Conservation (phyloP, 2,329 filamentous ascomycete species). For the Paracamarosporium sp. region DNA sequence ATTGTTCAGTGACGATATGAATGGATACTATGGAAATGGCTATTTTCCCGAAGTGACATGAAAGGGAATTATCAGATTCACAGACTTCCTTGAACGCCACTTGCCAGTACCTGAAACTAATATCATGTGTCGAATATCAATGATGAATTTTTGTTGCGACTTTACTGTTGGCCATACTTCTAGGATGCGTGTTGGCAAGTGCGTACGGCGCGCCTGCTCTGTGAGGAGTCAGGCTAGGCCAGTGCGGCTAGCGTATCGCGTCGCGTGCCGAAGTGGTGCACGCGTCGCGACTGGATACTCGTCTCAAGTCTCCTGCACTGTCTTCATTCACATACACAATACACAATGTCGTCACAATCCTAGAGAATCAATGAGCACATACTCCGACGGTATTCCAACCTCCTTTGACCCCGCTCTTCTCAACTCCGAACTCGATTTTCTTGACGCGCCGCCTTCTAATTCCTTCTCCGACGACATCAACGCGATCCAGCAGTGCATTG, state of each 20-base stretch:
- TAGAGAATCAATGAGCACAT: slow-evolving; percentile 30
- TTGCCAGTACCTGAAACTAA: too few species aligned
- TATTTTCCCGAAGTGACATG: neutral
- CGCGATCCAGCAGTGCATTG: slow-evolving; percentile 49
- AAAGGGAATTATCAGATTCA: too few species aligned
- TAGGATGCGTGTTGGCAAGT: too few species aligned
- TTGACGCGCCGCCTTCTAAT: slow-evolving; percentile 24
- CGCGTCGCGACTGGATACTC: slow-evolving; percentile 4
- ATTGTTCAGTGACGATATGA: neutral
- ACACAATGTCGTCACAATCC: neutral
- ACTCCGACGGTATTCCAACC: slow-evolving; percentile 47
- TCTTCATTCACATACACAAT: neutral
- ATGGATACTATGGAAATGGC: neutral
- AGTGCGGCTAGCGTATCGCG: slow-evolving; percentile 18
- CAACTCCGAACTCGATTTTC: slow-evolving; percentile 51
- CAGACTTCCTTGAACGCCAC: too few species aligned
- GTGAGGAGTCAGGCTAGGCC: neutral
- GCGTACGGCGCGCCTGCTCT: neutral
- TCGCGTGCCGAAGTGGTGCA: slow-evolving; percentile 13
- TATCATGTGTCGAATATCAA: neutral
- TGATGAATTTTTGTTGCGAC: neutral
- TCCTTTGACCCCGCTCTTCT: slow-evolving; percentile 60
- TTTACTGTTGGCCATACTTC: neutral
- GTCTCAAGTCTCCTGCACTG: too few species aligned
- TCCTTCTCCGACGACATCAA: slow-evolving; percentile 57